Evolutionary conservation across 345 rosid genomes (phyloP), one percentile per base, ranked within the genome.

Genomic region (Erysimum cheiranthoides): DNA sequence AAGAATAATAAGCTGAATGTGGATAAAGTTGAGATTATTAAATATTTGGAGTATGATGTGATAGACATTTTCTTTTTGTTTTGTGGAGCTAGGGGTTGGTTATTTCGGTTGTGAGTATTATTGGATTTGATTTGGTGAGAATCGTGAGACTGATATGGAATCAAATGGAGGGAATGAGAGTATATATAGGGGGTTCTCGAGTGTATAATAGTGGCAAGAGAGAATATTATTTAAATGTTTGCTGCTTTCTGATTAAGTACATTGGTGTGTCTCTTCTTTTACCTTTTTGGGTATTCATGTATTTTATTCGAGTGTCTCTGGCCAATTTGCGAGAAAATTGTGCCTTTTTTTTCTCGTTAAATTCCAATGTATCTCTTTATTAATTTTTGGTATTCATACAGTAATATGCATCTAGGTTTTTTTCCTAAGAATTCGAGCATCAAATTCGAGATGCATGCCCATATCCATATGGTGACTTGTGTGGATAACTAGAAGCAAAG

Each of bases 41-140:
- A 66, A 13, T 57, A 59, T 42, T 66, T 78, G 42, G 63, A 66
- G 25, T 6, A 5, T 66, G 35, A 9, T 66, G 63, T 34, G 3
- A 30, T 38, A 31, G 5, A 66, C 81, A 78, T 78, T 51, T 72
- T 57, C 8, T 46, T 2, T 69, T 45, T 46, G 8, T 46, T 45
- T 28, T 13, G 16, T 14, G 57, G 27, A 16, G n/a, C n/a, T n/a
- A n/a, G 28, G 38, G 9, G 80, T 70, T 77, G 13, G 80, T 70
- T 77, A 54, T 36, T 66, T 60, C 77, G 3, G 81, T 65, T 78
- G 54, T 38, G 50, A 28, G 40, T 61, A 61, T 61, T 61, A 61
- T 61, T 62, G 45, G 56, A 36, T 34, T 7, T 65, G 57, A 50
- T 71, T 73, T 46, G 62, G 51, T 45, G 21, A 62, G 47, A 12